Evolutionary conservation across 768 basidiomycete genomes (phyloP), one percentile per base, ranked within the genome.

Genomic region (Mycena sanguinolenta): DNA sequence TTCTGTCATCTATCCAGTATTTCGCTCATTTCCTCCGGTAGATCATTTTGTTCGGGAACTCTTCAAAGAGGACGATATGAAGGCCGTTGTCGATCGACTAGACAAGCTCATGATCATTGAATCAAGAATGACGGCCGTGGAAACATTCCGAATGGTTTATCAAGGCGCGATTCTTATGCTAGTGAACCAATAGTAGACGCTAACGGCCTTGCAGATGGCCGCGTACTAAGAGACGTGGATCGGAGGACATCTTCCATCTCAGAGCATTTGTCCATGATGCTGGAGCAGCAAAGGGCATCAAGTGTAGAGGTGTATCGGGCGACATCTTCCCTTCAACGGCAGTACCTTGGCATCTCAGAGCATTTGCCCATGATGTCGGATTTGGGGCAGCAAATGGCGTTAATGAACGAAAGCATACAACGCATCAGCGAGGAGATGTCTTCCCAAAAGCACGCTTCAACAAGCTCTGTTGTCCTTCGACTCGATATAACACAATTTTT

Each of bases 31-130:
- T 38, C 21, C 34, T 36, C 23, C 2, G 34, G 55, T 57, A 57
- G 55, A 57, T 36, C 55, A 57, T 38, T 57, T 57, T 57, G 34
- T 57, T 36, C 55, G 23, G 21, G 34, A 36, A 34, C 55, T 57
- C 55, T 25, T 57, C 34, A 25, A 16, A 7, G n/a, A 1, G n/a
- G 55, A 57, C 32, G 34, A 57, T 36, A 57, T 57, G 55, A 34
- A 57, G 55, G 19, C 55, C 14, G 55, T 38, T 57, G 34, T 34
- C 14, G 34, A 57, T 13, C 21, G 55, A 57, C 34, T 57, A n/a
- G 21, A 54, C 28, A 57, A 23, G 55, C 55, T 57, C 34, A 57
- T 23, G 16, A 36, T n/a, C 23, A n/a, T 57, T 21, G 55, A 57
- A 57, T 57, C 55, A 10, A 57, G 55, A 27, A 57, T 57, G 55